Percentiles rank a stretch among this genome's conserved stretches.
phyloP scores from a whole-genome alignment of 2,329 filamentous ascomycete genomes.

The Diaporthe capsici region DNA sequence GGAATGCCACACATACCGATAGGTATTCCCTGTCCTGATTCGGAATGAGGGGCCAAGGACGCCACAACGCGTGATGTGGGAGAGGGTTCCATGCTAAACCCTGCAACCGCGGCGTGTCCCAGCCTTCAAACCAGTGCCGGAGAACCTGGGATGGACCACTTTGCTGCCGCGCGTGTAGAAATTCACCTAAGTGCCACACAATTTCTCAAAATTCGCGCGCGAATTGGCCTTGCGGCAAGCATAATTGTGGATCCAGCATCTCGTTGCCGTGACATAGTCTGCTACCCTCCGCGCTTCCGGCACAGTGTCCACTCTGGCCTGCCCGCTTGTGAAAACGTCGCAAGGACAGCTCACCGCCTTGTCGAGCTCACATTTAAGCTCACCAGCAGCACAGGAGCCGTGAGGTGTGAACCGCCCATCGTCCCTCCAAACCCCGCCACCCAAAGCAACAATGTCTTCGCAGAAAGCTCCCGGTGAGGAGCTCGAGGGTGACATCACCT shows the following conservation, averaged over 20 bases:
- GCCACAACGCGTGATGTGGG: slow-evolving; percentile 29
- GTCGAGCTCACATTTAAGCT: slow-evolving; percentile 12
- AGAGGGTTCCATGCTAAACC: slow-evolving; percentile 19
- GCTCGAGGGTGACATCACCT: slow-evolving; percentile 62
- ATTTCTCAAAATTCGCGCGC: background rate
- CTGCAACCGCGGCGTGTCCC: slow-evolving; percentile 14
- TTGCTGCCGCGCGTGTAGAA: slow-evolving; percentile 11
- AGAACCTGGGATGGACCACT: background rate
- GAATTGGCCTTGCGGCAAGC: background rate
- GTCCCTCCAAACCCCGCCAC: background rate
- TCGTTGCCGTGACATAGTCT: slow-evolving; percentile 5
- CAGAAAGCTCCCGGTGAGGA: slow-evolving; percentile 14
- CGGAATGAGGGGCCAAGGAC: slow-evolving; percentile 9
- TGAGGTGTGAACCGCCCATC: slow-evolving; percentile 2
- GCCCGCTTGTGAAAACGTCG: slow-evolving; percentile 25
- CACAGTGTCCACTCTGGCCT: slow-evolving; percentile 12
- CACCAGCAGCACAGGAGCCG: slow-evolving; percentile 3
- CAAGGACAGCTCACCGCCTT: slow-evolving; percentile 30
- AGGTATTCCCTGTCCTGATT: background rate
- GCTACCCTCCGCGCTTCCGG: background rate
- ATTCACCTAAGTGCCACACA: slow-evolving; percentile 13
- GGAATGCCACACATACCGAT: background rate
- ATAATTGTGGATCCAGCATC: slow-evolving; percentile 3
- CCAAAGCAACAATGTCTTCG: slow-evolving; percentile 22
- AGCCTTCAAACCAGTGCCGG: background rate